phyloP scores from a whole-genome alignment of 495 filamentous ascomycete genomes.

The Penicillium flavigenum region DNA sequence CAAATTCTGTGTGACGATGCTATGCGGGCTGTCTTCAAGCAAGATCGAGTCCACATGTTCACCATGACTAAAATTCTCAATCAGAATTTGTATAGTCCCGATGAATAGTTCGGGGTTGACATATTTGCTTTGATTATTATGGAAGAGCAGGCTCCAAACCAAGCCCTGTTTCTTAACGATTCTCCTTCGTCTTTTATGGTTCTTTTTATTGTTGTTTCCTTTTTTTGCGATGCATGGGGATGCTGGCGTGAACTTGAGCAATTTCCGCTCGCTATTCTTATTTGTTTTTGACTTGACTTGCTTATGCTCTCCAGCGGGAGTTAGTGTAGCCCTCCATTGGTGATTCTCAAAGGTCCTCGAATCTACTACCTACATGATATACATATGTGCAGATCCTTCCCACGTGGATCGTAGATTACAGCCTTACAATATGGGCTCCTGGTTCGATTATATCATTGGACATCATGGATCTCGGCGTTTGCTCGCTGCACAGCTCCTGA shows the following conservation, averaged over 20 bases:
- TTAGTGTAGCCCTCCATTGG: constrained; percentile 31
- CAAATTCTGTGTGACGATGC: constrained; percentile 90
- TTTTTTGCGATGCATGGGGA: constrained; percentile 33
- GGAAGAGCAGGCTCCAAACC: constrained; percentile 13
- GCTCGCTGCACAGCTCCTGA: neutral
- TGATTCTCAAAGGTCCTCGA: constrained; percentile 8
- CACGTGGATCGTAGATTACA: neutral
- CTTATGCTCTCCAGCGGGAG: constrained; percentile 41
- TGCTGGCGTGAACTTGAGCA: constrained; percentile 27
- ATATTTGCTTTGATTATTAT: constrained; percentile 13
- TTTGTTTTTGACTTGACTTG: constrained; percentile 26
- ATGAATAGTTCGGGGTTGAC: constrained; percentile 48
- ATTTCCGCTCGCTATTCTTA: constrained; percentile 20
- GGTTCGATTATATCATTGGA: neutral
- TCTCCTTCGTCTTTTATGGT: constrained; percentile 24
- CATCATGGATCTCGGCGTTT: neutral
- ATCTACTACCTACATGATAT: neutral
- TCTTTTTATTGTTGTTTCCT: neutral
- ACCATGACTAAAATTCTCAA: constrained; percentile 88
- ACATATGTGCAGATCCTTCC: neutral
- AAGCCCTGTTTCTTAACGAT: constrained; percentile 23
- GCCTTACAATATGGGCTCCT: too few relatives aligned
- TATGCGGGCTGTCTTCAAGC: constrained; percentile 87
- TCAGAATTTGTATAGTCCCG: constrained; percentile 63
- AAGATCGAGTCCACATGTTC: constrained; percentile 93